Percentiles rank a stretch among this genome's conserved stretches.
phyloP scores from a whole-genome alignment of 768 basidiomycete species.

The Trametes gibbosa region DNA sequence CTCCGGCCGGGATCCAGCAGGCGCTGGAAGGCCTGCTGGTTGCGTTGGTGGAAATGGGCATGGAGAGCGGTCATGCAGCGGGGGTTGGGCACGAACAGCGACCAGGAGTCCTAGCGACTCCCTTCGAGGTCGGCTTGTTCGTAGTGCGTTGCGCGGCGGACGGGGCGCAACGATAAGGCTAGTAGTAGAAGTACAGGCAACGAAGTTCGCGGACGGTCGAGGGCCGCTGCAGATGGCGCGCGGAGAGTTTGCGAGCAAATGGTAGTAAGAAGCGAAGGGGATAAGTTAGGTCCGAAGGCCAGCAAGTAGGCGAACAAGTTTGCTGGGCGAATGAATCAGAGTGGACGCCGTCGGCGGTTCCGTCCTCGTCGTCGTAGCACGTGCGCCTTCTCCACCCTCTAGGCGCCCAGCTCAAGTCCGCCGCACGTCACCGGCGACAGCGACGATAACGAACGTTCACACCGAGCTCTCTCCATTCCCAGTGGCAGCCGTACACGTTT shows the following conservation, averaged over 20 bases:
- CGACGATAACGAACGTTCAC: slow-evolving; percentile 16
- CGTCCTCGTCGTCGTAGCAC: slow-evolving; percentile 11
- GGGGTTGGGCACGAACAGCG: slow-evolving; percentile 17
- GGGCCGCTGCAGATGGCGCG: neutral
- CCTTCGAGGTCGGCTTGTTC: slow-evolving; percentile 18
- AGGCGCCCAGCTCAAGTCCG: neutral
- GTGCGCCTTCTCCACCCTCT: slow-evolving; percentile 11
- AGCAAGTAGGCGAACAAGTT: neutral
- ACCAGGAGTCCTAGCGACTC: slow-evolving; percentile 26
- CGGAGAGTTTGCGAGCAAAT: neutral
- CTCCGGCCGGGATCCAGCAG: slow-evolving; percentile 55
- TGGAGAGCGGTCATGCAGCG: slow-evolving; percentile 74
- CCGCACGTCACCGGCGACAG: neutral
- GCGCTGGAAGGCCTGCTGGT: slow-evolving; percentile 75
- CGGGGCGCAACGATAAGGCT: slow-evolving; percentile 12
- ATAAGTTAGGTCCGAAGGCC: slow-evolving; percentile 15
- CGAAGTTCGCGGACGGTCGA: slow-evolving; percentile 5
- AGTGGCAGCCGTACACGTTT: slow-evolving; percentile 1
- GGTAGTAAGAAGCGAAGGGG: slow-evolving; percentile 10
- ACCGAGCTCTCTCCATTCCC: slow-evolving; percentile 1
- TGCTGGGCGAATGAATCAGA: neutral
- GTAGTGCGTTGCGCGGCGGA: slow-evolving; percentile 13
- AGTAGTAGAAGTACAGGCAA: slow-evolving; percentile 3
- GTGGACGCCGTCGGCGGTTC: neutral
- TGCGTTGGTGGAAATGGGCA: slow-evolving; percentile 66